Conservation (phyloP, 148 eudicot species). For the Vaccinium macrocarpon region DNA sequence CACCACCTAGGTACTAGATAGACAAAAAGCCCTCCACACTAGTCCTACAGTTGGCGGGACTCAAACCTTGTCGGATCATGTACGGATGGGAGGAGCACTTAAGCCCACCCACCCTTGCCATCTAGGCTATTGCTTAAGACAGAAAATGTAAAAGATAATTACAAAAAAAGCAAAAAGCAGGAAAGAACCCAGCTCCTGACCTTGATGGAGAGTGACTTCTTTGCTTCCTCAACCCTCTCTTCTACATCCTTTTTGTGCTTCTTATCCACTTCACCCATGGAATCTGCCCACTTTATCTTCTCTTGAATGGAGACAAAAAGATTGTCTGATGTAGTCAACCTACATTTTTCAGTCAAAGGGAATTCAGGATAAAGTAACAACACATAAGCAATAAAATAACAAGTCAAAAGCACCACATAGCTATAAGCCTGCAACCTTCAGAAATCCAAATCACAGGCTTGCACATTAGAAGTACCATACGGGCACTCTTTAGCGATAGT, state of each 20-base stretch:
- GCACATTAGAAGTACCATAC: not conserved
- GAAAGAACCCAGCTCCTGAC: conserved; percentile 47
- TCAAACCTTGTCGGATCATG: no score
- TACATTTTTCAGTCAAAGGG: conserved; percentile 19
- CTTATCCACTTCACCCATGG: conserved; percentile 80
- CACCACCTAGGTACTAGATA: no score
- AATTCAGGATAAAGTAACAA: not conserved
- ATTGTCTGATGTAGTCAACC: conserved; percentile 83
- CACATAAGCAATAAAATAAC: not conserved
- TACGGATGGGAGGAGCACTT: no score
- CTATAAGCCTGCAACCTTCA: not conserved
- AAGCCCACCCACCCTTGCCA: no score
- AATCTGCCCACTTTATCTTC: conserved; percentile 96
- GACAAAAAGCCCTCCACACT: no score
- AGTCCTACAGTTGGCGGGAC: no score
- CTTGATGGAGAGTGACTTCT: conserved; percentile 75
- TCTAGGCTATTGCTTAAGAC: not conserved
- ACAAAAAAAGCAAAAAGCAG: not conserved
- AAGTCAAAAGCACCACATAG: not conserved
- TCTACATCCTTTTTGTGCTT: conserved; percentile 83
- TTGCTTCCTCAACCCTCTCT: conserved; percentile 74
- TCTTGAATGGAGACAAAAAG: conserved; percentile 83
- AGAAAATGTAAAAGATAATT: not conserved
- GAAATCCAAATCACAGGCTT: not conserved
- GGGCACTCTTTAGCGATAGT: not conserved